Percentiles rank a stretch among this genome's conserved stretches.
Evolutionary conservation across 208 protist species (phyloP).

Genomic region (Lotmaria passim): DNA sequence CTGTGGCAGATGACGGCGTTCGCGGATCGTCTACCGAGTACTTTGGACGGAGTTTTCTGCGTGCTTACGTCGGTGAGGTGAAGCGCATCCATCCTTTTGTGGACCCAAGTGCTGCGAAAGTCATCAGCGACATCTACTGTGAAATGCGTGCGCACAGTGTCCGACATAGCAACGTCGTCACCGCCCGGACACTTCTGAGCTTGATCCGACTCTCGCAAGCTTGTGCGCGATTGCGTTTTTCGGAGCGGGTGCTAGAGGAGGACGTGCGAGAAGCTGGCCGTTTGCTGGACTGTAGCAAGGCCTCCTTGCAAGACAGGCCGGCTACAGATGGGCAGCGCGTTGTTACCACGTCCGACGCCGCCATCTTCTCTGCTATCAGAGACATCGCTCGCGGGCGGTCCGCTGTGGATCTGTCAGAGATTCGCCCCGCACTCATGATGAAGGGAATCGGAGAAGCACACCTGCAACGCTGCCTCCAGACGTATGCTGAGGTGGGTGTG

Average conservation of each 20-base stretch:
- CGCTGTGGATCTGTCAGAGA: conserved; percentile 64
- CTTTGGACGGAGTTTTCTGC: conserved; percentile 83
- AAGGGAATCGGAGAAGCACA: conserved; percentile 80
- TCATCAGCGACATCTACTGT: conserved; percentile 89
- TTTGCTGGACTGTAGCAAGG: conserved; percentile 90
- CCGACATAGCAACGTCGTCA: conserved; percentile 83
- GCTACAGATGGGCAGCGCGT: conserved; percentile 46
- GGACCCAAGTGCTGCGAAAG: conserved; percentile 68
- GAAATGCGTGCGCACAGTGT: conserved; percentile 89
- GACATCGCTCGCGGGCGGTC: conserved; percentile 69
- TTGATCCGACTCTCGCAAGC: conserved; percentile 97
- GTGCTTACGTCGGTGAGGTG: conserved; percentile 87
- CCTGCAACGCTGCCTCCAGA: conserved; percentile 79
- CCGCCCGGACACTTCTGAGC: conserved; percentile 82
- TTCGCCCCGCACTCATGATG: conserved; percentile 82
- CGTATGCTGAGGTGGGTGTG: conserved; percentile 83
- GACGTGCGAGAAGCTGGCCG: conserved; percentile 93
- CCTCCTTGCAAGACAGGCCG: conserved; percentile 71
- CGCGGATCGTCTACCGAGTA: conserved; percentile 65
- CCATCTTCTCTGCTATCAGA: conserved; percentile 84
- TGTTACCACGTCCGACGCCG: conserved; percentile 79
- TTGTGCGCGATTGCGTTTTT: conserved; percentile 90
- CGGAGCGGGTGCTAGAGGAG: conserved; percentile 69
- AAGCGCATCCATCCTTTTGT: conserved; percentile 85
- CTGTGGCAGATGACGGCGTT: conserved; percentile 48